Evolutionary conservation across 345 rosid genomes (phyloP).

Genomic region (Kandelia obovata): DNA sequence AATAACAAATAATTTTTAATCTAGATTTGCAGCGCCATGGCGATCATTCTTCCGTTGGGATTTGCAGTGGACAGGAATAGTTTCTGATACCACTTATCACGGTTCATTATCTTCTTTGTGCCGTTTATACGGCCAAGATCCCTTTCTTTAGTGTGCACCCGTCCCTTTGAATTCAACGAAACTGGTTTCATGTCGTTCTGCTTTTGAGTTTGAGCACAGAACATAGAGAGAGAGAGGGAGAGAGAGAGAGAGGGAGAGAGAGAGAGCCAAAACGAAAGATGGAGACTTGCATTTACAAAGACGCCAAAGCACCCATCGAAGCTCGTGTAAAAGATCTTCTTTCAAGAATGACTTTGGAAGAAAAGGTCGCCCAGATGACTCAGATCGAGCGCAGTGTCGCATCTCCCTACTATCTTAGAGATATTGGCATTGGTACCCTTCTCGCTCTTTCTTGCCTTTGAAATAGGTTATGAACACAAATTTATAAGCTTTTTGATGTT

Average conservation of each 20-base stretch:
- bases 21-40: no score
- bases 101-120: no score
- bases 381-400: conserved; percentile 67
- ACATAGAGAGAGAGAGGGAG: neutral
- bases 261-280: conserved; percentile 7
- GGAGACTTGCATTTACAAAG: conserved; percentile 49
- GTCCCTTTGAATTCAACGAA: no score
- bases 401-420: conserved; percentile 43
- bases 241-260: no score
- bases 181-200: no score
- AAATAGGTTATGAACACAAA: conserved; percentile 1
- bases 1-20: no score
- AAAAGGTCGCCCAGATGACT: conserved; percentile 86
- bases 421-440: conserved; percentile 49
- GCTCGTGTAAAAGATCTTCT: conserved; percentile 74
- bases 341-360: conserved; percentile 69
- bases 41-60: no score
- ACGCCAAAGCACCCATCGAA: conserved; percentile 53
- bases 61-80: no score
- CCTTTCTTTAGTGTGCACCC: no score
- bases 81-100: no score
- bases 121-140: no score
- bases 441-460: neutral
- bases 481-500: neutral
- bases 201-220: no score